Evolutionary conservation across 164 flowering plant species (phyloP), one percentile per base, ranked within the genome.

Genomic region (Nelumbo lutea): DNA sequence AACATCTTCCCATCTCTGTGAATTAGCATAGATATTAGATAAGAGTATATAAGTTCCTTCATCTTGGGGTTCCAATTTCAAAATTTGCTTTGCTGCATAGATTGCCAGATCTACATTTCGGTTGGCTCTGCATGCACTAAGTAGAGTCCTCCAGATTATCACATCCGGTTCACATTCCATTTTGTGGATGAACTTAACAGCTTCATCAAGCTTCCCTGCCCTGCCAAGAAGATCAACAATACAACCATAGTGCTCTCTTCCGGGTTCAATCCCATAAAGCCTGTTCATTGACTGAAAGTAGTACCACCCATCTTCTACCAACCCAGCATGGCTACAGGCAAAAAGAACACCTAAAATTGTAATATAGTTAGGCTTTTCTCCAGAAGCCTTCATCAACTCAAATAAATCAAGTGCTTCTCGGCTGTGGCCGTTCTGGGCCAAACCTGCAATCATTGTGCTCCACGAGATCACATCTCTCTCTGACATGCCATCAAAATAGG

Each of bases 301-400:
- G 78, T 76, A 65, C 84, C 79, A 76, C 6, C 92, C 98, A 38
- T 84, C 87, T 51, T 88, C 84, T 9, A 89, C 78, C 44, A 91
- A 79, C 27, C 98, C 98, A 6, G 94, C 96, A 75, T 93, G 98
- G 77, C 98, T 91, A 72, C 98, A 93, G 55, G 98, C 97, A 75
- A 89, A 90, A 15, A 93, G 76, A 71, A 93, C 94, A 6, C 93
- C 96, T 52, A 91, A 70, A 52, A 91, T 66, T 0, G 97, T 88
- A 2, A 89, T 81, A 62, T 87, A 68, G 74, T 88, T 91, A 8
- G 98, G 98, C 66, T 59, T 79, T 9, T 57, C 43, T 14, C 94
- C 89, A 0, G 80, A 78, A 8, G 3, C 77, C 80, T 80, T 85
- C 98, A 93, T 93, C 11, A 58, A 66, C 55, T 84, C 79, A 65